These are phyloP conservation scores for Elongisporangium undulatum DNA, from an alignment of 352 stramenopile species.

Conservation along the genomic window DNA sequence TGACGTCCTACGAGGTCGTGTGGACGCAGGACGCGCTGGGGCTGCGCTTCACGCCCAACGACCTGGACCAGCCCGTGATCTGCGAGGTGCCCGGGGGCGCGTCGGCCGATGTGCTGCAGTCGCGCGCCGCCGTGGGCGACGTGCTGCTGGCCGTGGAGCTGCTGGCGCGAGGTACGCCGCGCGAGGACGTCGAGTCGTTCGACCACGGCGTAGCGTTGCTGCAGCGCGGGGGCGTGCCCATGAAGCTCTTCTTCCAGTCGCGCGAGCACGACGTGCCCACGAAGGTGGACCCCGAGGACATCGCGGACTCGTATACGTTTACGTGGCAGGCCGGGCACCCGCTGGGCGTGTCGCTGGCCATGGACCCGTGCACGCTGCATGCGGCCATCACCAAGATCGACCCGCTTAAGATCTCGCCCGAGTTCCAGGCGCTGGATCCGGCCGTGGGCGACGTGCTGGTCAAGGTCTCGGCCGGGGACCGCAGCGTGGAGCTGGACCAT, in stretches of 20 bases:
- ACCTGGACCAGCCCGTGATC: slow-evolving; percentile 59
- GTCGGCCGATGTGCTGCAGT: slow-evolving; percentile 43
- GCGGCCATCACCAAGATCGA: slow-evolving; percentile 66
- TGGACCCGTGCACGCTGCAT: slow-evolving; percentile 74
- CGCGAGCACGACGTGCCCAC: slow-evolving; percentile 38
- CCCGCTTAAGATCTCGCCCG: slow-evolving; percentile 45
- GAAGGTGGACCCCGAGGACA: slow-evolving; percentile 28
- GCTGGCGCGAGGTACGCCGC: slow-evolving; percentile 17
- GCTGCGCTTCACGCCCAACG: slow-evolving; percentile 73
- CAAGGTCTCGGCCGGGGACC: slow-evolving; percentile 25
- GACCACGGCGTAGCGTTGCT: slow-evolving; percentile 51
- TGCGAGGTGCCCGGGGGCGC: slow-evolving; percentile 53
- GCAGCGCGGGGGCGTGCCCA: slow-evolving; percentile 37
- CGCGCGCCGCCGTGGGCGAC: slow-evolving; percentile 50
- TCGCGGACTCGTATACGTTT: slow-evolving; percentile 46
- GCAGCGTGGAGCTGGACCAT: slow-evolving; percentile 32
- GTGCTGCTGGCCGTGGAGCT: slow-evolving; percentile 55
- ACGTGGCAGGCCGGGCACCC: slow-evolving; percentile 39
- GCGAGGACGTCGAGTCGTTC: slow-evolving; percentile 26
- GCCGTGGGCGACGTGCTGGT: slow-evolving; percentile 65
- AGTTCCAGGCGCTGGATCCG: slow-evolving; percentile 45
- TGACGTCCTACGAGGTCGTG: slow-evolving; percentile 45
- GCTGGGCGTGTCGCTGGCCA: slow-evolving; percentile 68
- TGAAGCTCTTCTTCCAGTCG: slow-evolving; percentile 64
- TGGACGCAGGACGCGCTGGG: slow-evolving; percentile 51